phyloP scores from a whole-genome alignment of 495 filamentous ascomycete species.

The Aspergillus funiculosus region DNA sequence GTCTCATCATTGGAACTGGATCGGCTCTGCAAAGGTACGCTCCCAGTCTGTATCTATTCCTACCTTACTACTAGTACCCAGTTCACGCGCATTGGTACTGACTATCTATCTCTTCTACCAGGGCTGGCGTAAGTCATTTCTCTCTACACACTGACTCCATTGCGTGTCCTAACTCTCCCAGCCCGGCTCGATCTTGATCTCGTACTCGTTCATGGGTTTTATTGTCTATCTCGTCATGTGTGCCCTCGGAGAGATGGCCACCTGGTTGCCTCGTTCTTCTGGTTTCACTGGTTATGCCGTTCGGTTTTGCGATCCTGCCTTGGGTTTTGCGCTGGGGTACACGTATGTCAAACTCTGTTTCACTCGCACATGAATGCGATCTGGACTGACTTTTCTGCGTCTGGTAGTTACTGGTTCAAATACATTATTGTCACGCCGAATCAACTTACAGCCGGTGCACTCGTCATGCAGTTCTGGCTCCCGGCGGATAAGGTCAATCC shows the following conservation, averaged over 20 bases:
- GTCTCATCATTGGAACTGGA: conserved; percentile 61
- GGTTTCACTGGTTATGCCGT: conserved; percentile 59
- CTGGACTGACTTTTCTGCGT: conserved; percentile 1
- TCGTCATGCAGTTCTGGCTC: conserved; percentile 74
- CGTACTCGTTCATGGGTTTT: conserved; percentile 55
- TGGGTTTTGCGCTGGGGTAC: conserved; percentile 65
- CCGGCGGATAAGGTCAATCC: conserved; percentile 35
- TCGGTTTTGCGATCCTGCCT: conserved; percentile 58
- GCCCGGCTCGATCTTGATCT: conserved; percentile 68
- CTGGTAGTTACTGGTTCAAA: conserved; percentile 50
- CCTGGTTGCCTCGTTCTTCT: conserved; percentile 57
- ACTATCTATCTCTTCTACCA: conserved; percentile 8
- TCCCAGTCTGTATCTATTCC: conserved; percentile 11
- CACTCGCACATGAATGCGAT: background rate
- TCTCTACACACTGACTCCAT: background rate
- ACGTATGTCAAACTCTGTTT: conserved; percentile 30
- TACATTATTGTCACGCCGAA: conserved; percentile 75
- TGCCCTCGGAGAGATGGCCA: conserved; percentile 62
- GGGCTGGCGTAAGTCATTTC: conserved; percentile 34
- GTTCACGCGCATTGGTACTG: no score
- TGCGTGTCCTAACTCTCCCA: conserved; percentile 32
- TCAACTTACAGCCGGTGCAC: conserved; percentile 71
- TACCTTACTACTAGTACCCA: background rate
- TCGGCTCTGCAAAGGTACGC: conserved; percentile 56
- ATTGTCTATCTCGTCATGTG: conserved; percentile 62